Percentiles rank a stretch among this genome's conserved stretches.
phyloP scores from a whole-genome alignment of 2,329 filamentous ascomycete species.

The Lasiodiplodia hormozganensis region DNA sequence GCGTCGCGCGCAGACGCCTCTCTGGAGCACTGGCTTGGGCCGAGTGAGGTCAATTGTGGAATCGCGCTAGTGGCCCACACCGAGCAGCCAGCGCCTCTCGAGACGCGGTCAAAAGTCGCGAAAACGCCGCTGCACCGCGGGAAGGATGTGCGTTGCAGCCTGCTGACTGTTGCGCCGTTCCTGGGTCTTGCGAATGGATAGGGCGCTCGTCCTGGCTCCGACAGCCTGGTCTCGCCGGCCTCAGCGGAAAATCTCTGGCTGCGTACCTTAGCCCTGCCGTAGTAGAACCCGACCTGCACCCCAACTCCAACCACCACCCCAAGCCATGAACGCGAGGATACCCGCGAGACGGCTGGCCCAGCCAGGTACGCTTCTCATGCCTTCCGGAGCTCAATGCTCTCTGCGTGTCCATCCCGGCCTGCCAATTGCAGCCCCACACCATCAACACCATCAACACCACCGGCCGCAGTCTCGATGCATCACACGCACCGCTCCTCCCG shows the following conservation, averaged over 20 bases:
- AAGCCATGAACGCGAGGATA: constrained; percentile 69
- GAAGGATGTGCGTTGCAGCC: constrained; percentile 3
- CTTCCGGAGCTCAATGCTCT: background rate
- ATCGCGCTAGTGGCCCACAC: constrained; percentile 21
- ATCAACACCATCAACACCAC: background rate
- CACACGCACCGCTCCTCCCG: background rate
- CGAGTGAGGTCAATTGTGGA: constrained; percentile 22
- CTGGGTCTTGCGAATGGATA: background rate
- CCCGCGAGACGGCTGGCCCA: constrained; percentile 67
- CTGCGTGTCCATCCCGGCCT: background rate
- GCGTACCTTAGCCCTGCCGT: too few species aligned
- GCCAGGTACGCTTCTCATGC: constrained; percentile 60
- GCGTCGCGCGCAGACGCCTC: constrained; percentile 6
- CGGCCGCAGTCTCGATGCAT: background rate
- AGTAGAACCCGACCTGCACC: background rate
- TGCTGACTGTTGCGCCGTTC: constrained; percentile 1
- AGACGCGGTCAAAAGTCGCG: background rate
- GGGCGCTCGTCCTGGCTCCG: constrained; percentile 4
- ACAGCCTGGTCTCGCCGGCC: constrained; percentile 28
- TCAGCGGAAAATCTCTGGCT: constrained; percentile 34
- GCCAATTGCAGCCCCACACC: background rate
- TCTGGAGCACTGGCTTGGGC: constrained; percentile 9
- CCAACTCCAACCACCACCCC: constrained; percentile 28
- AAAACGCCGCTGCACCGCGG: constrained; percentile 2
- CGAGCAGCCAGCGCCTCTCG: background rate